Evolutionary conservation across 1,139 yeast genomes (phyloP), one percentile per base, ranked within the genome.

Genomic region (Wickerhamiella infanticola): DNA sequence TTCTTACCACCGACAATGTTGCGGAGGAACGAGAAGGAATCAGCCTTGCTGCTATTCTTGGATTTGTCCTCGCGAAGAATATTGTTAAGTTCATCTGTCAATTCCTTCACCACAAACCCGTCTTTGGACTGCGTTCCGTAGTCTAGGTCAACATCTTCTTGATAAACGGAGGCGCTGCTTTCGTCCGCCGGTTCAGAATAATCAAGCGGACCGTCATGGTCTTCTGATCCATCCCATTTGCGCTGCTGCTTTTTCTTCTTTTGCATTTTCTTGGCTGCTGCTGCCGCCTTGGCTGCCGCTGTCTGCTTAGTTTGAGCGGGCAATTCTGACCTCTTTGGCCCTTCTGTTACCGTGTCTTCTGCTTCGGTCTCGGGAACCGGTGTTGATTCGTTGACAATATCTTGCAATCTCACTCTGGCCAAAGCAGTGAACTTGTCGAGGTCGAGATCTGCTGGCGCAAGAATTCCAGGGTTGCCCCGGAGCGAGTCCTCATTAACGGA

Each of bases 1-100:
- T 72, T 74, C 51, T 77, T 79, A 46, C 83, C 83, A 46, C 83
- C 83, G 37, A 79, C 66, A 45, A 73, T 58, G 52, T 72, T 74
- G 49, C 74, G 69, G 44, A 79, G 61, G 53, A 77, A 79, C 1
- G 75, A 71, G 55, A 79, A 75, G 2, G 77, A 49, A 65, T 51
- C 51, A n/a, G 47, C 42, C 3, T 61, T 57, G 8, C 55, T 39
- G 18, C 51, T 48, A 2, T 54, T 38, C 5, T 58, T 52, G 37
- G 51, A 55, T 24, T 52, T 58, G 47, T 58, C 50, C 11, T 29
- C 11, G 7, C 33, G 33, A 29, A 73, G 53, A 24, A 73, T 64
- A 26, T 62, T 63, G 42, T 69, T 63, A 53, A 74, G 67, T 51
- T 73, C 77, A 37, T 60, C 63, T 13, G 68, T 65, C 33, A 74